phyloP scores from a whole-genome alignment of 2,329 filamentous ascomycete genomes.

The Fonsecaea pedrosoi region DNA sequence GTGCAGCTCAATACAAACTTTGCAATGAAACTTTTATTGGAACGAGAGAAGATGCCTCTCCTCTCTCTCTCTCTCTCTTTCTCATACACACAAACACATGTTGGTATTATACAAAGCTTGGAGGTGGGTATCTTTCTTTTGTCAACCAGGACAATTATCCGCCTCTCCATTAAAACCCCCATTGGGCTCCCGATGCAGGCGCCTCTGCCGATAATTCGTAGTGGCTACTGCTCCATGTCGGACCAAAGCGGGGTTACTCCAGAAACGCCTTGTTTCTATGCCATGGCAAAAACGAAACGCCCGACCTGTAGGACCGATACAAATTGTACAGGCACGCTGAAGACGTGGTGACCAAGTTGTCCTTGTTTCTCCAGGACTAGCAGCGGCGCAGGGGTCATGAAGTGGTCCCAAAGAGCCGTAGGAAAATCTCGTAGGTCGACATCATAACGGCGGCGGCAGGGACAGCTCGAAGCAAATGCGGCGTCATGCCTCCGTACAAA shows the following conservation, averaged over 20 bases:
- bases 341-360: not conserved
- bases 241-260: not conserved
- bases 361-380: not conserved
- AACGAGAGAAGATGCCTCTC: too few species aligned
- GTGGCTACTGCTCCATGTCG: not conserved
- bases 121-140: slow-evolving; percentile 5
- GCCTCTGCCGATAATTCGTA: not conserved
- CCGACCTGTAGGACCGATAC: not conserved
- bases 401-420: not conserved
- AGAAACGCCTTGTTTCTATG: not conserved
- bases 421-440: slow-evolving; percentile 6
- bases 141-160: not conserved
- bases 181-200: not conserved
- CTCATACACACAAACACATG: too few species aligned
- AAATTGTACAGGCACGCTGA: not conserved
- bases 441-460: slow-evolving; percentile 90
- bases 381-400: not conserved
- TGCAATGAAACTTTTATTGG: too few species aligned
- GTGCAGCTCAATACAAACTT: too few species aligned
- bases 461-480: slow-evolving; percentile 88
- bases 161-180: not conserved
- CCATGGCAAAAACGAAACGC: not conserved
- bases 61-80: too few species aligned
- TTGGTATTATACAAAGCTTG: slow-evolving; percentile 1
- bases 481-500: slow-evolving; percentile 88